These are phyloP conservation scores for Calophaca sinica DNA, from an alignment of 306 rosid genomes.

Conservation along the genomic window DNA sequence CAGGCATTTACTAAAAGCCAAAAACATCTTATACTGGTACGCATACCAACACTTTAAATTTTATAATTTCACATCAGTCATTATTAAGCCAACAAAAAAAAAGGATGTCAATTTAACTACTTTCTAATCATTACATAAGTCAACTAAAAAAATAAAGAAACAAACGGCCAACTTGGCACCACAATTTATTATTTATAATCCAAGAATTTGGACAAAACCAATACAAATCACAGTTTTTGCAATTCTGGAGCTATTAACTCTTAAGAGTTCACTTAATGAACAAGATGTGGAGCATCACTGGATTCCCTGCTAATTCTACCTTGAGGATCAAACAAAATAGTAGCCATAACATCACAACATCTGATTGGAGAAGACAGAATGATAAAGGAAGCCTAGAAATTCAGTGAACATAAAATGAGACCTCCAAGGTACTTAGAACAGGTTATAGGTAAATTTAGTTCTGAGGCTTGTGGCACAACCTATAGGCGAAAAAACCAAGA, in stretches of 20 bases:
- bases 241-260: too few relatives aligned
- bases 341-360: background rate
- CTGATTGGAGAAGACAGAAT: background rate
- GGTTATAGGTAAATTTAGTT: background rate
- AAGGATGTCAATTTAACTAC: background rate
- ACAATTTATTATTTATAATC: too few relatives aligned
- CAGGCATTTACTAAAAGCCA: constrained; percentile 3
- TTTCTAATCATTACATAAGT: constrained; percentile 11
- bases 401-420: constrained; percentile 6
- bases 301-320: too few relatives aligned
- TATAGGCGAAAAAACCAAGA: background rate
- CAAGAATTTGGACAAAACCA: too few relatives aligned
- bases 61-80: too few relatives aligned
- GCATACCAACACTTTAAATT: background rate
- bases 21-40: background rate
- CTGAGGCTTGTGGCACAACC: constrained; percentile 14
- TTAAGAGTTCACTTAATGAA: too few relatives aligned
- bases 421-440: background rate
- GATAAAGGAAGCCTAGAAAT: constrained; percentile 2
- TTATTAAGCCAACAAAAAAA: background rate
- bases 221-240: too few relatives aligned
- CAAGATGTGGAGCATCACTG: too few relatives aligned
- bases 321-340: background rate
- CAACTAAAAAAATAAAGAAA: background rate
- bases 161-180: background rate